Conservation (phyloP, 2,329 filamentous ascomycete genomes). For the Annulohypoxylon truncatum region DNA sequence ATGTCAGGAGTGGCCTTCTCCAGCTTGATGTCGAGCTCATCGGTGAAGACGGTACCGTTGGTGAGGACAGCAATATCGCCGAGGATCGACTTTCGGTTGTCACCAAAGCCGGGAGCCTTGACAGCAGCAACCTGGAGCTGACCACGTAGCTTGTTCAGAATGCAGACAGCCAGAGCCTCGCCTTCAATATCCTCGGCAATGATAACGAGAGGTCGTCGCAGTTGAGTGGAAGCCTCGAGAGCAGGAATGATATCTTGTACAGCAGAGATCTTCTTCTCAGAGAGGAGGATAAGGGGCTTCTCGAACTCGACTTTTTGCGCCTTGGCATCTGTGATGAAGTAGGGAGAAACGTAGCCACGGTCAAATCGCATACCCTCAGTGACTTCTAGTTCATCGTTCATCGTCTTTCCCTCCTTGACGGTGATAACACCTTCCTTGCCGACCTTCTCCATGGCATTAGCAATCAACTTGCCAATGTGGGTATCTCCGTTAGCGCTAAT, state of each 20-base stretch:
- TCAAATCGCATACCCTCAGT: slow-evolving; percentile 99
- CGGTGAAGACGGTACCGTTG: slow-evolving; percentile 96
- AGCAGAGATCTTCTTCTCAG: slow-evolving; percentile 99
- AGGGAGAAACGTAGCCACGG: slow-evolving; percentile 97
- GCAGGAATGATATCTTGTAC: slow-evolving; percentile 99
- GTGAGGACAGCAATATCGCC: slow-evolving; percentile 96
- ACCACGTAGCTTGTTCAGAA: slow-evolving; percentile 99
- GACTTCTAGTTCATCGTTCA: slow-evolving; percentile 96
- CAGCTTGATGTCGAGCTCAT: slow-evolving; percentile 98
- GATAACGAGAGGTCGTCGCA: slow-evolving; percentile 95
- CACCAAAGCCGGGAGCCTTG: slow-evolving; percentile 98
- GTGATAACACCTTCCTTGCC: slow-evolving; percentile 99
- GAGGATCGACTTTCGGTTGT: slow-evolving; percentile 99
- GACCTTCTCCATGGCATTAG: slow-evolving; percentile 99
- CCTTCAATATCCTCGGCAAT: slow-evolving; percentile 99
- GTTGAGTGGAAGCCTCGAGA: slow-evolving; percentile 95
- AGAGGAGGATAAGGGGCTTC: slow-evolving; percentile 98
- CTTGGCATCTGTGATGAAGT: slow-evolving; percentile 99
- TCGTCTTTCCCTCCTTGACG: slow-evolving; percentile 99
- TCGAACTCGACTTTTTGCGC: slow-evolving; percentile 99
- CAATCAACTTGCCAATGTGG: slow-evolving; percentile 94
- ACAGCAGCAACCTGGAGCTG: slow-evolving; percentile 98
- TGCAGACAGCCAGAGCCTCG: slow-evolving; percentile 97
- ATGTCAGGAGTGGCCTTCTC: slow-evolving; percentile 97
- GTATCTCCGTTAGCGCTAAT: slow-evolving; percentile 98